phyloP scores from a whole-genome alignment of 805 yeast genomes.

The Sporopachydermia quercuum region DNA sequence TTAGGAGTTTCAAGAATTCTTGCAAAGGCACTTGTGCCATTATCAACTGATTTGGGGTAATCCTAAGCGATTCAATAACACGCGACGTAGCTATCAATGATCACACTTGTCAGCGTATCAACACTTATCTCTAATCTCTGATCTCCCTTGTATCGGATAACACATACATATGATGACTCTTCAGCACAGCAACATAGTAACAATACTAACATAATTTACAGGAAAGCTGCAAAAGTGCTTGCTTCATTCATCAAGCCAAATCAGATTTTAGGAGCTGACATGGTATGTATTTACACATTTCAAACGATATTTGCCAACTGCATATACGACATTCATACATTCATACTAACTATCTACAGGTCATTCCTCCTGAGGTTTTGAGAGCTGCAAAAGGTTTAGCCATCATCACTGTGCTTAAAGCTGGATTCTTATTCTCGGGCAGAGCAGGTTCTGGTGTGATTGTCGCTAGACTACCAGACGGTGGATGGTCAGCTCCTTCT shows the following conservation, averaged over 20 bases:
- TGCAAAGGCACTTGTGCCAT: too few species aligned
- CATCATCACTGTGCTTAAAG: constrained; percentile 84
- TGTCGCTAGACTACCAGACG: constrained; percentile 88
- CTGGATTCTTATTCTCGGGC: constrained; percentile 91
- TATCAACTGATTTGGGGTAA: too few species aligned
- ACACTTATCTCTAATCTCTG: constrained; percentile 1
- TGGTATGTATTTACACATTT: constrained; percentile 10
- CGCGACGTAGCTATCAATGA: too few species aligned
- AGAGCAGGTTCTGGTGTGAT: constrained; percentile 96
- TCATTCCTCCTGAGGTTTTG: constrained; percentile 80
- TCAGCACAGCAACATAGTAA: background rate
- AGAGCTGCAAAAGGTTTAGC: constrained; percentile 90
- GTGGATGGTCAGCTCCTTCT: constrained; percentile 94
- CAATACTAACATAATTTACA: constrained; percentile 18
- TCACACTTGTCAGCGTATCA: too few species aligned
- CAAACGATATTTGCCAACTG: background rate
- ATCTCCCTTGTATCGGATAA: background rate
- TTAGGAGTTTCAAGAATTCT: too few species aligned
- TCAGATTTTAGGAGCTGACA: constrained; percentile 78
- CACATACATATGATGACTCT: background rate
- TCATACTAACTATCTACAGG: constrained; percentile 18
- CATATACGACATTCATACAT: background rate
- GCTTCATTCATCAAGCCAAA: constrained; percentile 89
- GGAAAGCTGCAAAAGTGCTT: constrained; percentile 87
- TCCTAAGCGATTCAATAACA: too few species aligned